These are phyloP conservation scores for Porphyrellus cyaneotinctus DNA, from an alignment of 768 basidiomycete species.

Conservation along the genomic window DNA sequence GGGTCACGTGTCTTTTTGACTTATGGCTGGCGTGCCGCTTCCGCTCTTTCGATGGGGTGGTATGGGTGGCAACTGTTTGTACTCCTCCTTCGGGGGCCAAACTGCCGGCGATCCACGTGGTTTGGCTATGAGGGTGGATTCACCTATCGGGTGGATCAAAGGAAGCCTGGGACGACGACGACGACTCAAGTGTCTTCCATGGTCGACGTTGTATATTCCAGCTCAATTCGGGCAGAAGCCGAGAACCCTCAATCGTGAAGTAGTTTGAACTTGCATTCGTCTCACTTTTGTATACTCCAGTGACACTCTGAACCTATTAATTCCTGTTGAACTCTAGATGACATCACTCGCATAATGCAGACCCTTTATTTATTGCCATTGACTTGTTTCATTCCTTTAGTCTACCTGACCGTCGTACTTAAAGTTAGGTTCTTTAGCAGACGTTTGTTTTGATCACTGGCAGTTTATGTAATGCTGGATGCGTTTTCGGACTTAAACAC, in stretches of 20 bases:
- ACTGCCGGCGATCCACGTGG: slow-evolving; percentile 40
- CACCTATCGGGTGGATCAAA: slow-evolving; percentile 4
- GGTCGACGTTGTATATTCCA: background rate
- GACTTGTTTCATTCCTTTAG: no score
- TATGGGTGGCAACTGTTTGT: slow-evolving; percentile 33
- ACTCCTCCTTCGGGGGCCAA: slow-evolving; percentile 37
- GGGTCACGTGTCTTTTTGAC: slow-evolving; percentile 38
- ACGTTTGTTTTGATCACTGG: no score
- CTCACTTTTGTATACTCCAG: no score
- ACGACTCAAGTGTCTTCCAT: slow-evolving; percentile 4
- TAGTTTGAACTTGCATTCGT: no score
- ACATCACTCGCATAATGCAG: no score
- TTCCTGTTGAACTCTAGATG: no score
- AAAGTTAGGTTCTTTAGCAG: no score
- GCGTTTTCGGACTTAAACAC: no score
- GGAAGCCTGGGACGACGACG: background rate
- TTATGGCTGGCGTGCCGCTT: slow-evolving; percentile 37
- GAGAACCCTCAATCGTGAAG: background rate
- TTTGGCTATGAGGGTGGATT: slow-evolving; percentile 60
- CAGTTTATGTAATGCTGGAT: no score
- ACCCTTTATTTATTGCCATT: no score
- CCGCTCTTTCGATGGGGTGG: slow-evolving; percentile 32
- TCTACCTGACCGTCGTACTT: no score
- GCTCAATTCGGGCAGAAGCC: background rate
- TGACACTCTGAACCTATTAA: no score